Conservation (phyloP, 2,329 filamentous ascomycete species). For the Bipolaris gigantea region DNA sequence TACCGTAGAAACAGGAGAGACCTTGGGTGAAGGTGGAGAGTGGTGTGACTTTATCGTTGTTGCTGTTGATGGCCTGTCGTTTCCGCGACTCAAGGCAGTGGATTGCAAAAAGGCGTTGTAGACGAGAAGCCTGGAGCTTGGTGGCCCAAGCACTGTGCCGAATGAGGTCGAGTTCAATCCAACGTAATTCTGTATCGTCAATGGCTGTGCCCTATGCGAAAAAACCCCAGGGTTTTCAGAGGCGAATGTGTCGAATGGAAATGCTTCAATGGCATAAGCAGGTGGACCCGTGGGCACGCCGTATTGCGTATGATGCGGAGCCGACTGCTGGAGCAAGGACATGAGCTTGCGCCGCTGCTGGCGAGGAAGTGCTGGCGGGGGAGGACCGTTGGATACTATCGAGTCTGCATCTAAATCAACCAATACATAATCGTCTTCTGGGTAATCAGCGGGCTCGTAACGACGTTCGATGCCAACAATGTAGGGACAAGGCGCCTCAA, state of each 20-base stretch:
- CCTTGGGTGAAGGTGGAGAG: slow-evolving; percentile 60
- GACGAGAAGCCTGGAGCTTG: slow-evolving; percentile 63
- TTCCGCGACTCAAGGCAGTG: slow-evolving; percentile 62
- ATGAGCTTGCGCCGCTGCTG: slow-evolving; percentile 89
- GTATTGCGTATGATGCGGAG: slow-evolving; percentile 83
- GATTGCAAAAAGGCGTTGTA: slow-evolving; percentile 91
- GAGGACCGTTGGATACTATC: slow-evolving; percentile 78
- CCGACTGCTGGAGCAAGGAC: slow-evolving; percentile 84
- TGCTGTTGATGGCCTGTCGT: slow-evolving; percentile 69
- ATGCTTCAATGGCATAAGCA: slow-evolving; percentile 89
- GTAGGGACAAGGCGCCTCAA: slow-evolving; percentile 95
- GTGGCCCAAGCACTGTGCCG: slow-evolving; percentile 63
- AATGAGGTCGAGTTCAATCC: slow-evolving; percentile 88
- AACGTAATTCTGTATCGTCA: slow-evolving; percentile 81
- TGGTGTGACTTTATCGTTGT: slow-evolving; percentile 43
- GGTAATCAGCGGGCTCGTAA: slow-evolving; percentile 82
- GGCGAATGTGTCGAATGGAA: slow-evolving; percentile 85
- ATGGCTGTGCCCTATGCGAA: slow-evolving; percentile 67
- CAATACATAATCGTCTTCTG: slow-evolving; percentile 92
- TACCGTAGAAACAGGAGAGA: slow-evolving; percentile 75
- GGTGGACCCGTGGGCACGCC: slow-evolving; percentile 88
- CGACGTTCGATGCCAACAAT: slow-evolving; percentile 94
- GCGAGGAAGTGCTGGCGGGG: slow-evolving; percentile 77
- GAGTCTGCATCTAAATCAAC: slow-evolving; percentile 91
- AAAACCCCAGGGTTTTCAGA: slow-evolving; percentile 84